Evolutionary conservation across 2,329 filamentous ascomycete species (phyloP), one percentile per base, ranked within the genome.

Genomic region (Sclerotinia nivalis): DNA sequence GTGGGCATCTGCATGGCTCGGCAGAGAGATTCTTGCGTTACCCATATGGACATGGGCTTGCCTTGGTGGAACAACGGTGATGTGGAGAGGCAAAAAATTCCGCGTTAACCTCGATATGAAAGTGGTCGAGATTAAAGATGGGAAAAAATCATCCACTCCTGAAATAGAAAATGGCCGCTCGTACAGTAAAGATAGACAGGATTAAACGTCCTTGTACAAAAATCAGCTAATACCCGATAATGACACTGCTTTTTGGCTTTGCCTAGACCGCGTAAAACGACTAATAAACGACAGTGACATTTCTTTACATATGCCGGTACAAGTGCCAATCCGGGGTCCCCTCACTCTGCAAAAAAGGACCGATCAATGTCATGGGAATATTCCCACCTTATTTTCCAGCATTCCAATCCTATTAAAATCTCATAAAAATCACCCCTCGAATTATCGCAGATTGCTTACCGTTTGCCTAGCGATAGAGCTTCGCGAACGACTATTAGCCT

Each of bases 41-140:
- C 94, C 94, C 0, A 91, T 99, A 71, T 99, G 96, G 96, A 82
- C 88, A 0, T 93, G 91, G 87, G 96, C 96, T 0, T 92, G 97
- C 28, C 88, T 93, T 75, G 90, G 95, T n/a, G 96, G 96, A 0
- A 88, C 91, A 1, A 95, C 89, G 0, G 93, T 99, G 0, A 87
- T 87, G 66, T 99, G 96, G 96, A 84, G 96, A 69, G 95, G 94
- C 0, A 90, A 89, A 76, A 86, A 83, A 40, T 98, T 98, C 78
- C 87, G 87, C 75, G 94, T 98, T 1, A 88, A 90, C 1, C 85
- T 93, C 74, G 92, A 98, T 78, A 95, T 95, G 85, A 92, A 89
- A 65, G 95, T 97, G 37, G 84, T 87, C 73, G 88, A 89, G 67
- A 76, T 78, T 15, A 72, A 72, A 60, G 20, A 28, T 22, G 70